A percentile compares a stretch with the other conserved stretches of the same genome.
Conservation (phyloP, 495 filamentous ascomycete species). For the Chlorociboria aeruginascens region DNA sequence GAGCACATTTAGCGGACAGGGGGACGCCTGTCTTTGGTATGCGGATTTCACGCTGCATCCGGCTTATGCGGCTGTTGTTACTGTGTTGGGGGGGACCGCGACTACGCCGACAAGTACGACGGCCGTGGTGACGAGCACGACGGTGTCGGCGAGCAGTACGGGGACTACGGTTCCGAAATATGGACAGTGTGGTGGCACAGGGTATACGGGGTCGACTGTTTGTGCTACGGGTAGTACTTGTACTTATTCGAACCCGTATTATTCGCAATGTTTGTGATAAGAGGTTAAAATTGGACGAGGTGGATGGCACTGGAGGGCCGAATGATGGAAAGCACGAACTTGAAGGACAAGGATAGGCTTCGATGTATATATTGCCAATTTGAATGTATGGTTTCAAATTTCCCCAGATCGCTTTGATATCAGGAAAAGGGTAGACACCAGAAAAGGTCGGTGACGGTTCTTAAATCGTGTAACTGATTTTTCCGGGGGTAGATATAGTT, state of each 20-base stretch:
- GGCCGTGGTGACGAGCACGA: neutral
- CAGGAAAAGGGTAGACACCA: neutral
- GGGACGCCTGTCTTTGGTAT: constrained; percentile 45
- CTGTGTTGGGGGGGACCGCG: constrained; percentile 11
- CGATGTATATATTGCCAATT: neutral
- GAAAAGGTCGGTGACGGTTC: no score
- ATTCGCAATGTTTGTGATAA: constrained; percentile 17
- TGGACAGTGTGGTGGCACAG: constrained; percentile 14
- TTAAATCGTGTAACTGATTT: no score
- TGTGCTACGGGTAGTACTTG: constrained; percentile 15
- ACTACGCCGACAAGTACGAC: neutral
- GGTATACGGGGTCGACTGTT: constrained; percentile 4
- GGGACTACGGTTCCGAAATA: constrained; percentile 6
- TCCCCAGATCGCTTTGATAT: neutral
- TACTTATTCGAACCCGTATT: constrained; percentile 6
- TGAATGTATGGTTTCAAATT: neutral
- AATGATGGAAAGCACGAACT: neutral
- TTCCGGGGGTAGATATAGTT: no score
- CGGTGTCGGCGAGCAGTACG: neutral
- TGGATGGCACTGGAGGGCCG: neutral
- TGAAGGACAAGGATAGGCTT: no score
- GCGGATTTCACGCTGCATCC: constrained; percentile 43
- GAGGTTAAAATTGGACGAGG: neutral
- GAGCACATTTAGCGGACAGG: constrained; percentile 38
- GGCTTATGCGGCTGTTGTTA: constrained; percentile 33